phyloP scores from a whole-genome alignment of 805 yeast genomes.

The Isabelozyma pseudorhagii region DNA sequence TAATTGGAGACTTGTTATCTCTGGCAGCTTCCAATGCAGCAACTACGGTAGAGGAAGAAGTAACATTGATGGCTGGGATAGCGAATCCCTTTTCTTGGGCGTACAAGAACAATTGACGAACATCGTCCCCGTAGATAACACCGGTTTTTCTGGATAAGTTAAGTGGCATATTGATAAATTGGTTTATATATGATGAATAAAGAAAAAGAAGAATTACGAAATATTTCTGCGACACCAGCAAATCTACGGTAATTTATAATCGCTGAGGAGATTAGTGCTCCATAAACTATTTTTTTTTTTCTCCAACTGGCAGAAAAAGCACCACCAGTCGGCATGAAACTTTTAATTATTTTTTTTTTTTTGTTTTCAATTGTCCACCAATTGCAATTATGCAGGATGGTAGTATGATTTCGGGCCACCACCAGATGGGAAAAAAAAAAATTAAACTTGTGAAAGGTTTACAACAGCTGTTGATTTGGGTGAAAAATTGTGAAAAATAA shows the following conservation, averaged over 20 bases:
- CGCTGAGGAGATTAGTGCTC: background rate
- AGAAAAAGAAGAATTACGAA: background rate
- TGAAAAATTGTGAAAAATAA: no score
- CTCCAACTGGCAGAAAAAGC: background rate
- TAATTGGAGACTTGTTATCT: constrained; percentile 76
- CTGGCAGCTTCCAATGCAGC: constrained; percentile 49
- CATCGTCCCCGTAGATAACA: constrained; percentile 99
- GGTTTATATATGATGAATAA: background rate
- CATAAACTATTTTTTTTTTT: background rate
- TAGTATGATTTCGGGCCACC: background rate
- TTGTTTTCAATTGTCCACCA: background rate
- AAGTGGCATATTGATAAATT: constrained; percentile 42
- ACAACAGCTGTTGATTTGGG: no score
- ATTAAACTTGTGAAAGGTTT: no score
- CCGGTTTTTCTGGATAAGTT: constrained; percentile 71
- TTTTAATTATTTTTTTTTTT: no score
- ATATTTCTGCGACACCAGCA: background rate
- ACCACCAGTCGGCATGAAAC: background rate
- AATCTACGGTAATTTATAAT: background rate
- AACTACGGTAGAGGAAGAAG: constrained; percentile 91
- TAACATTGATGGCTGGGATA: constrained; percentile 97
- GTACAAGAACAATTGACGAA: constrained; percentile 78
- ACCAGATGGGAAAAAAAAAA: background rate
- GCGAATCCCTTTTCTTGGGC: constrained; percentile 94
- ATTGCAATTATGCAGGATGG: background rate